A percentile compares a stretch with the other conserved stretches of the same genome.
Evolutionary conservation across 2,329 filamentous ascomycete genomes (phyloP).

Genomic region (Sarocladium kiliense): DNA sequence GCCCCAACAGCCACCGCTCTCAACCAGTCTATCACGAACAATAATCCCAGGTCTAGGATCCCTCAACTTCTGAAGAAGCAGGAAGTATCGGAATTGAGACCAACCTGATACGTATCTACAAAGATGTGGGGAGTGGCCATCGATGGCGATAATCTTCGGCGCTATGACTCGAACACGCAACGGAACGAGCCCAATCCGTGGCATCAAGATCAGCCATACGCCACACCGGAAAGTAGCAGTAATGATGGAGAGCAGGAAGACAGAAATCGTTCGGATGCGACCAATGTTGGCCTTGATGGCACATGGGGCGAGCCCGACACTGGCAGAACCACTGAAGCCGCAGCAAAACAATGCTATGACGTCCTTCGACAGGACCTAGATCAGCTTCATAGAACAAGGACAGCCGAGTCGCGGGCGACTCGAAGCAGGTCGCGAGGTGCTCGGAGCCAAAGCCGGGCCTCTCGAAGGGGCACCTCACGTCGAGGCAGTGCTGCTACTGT

Average conservation of each 20-base stretch:
- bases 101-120: too few species aligned
- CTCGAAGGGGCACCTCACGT: not conserved
- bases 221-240: slow-evolving; percentile 8
- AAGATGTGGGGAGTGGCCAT: slow-evolving; percentile 29
- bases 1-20: too few species aligned
- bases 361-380: slow-evolving; percentile 27
- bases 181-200: slow-evolving; percentile 11
- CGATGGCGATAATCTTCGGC: slow-evolving; percentile 26
- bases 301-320: slow-evolving; percentile 33
- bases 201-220: not conserved
- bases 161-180: slow-evolving; percentile 24
- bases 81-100: too few species aligned
- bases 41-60: too few species aligned
- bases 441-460: not conserved
- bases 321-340: slow-evolving; percentile 26
- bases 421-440: slow-evolving; percentile 3
- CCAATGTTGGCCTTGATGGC: slow-evolving; percentile 17
- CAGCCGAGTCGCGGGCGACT: slow-evolving; percentile 26
- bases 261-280: slow-evolving; percentile 10
- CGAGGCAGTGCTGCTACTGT: not conserved
- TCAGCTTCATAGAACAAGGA: slow-evolving; percentile 28
- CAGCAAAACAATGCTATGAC: slow-evolving; percentile 30
- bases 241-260: slow-evolving; percentile 14
- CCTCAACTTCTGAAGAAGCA: too few species aligned
- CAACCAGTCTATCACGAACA: too few species aligned